Evolutionary conservation across 805 yeast genomes (phyloP), one percentile per base, ranked within the genome.

Genomic region (Wickerhamiella azyma): DNA sequence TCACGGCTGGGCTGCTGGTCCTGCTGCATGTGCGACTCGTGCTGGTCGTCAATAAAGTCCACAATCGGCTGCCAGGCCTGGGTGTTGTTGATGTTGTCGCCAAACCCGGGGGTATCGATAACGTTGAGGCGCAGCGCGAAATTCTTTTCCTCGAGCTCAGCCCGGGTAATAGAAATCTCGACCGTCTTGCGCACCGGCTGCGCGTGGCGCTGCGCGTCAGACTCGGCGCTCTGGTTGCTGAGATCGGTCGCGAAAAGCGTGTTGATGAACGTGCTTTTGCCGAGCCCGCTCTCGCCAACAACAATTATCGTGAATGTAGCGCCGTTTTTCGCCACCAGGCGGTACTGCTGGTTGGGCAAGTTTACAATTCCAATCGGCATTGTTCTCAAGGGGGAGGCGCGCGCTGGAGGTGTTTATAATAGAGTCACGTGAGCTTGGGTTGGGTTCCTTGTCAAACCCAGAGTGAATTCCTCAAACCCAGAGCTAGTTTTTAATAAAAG

Each of bases 21-120:
- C 65, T 84, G 94, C 51, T 76, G 76, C 71, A 74, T 77, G 63
- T 66, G 73, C 18, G 65, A 62, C 62, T 75, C 76, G 60, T 81
- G 80, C 62, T 84, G 89, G 52, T 80, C 83, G 60, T 88, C 96
- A 50, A 89, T 74, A 55, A 74, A 85, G 54, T 78, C 75, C 14
- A 76, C 73, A 43, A 84, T 66, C 9, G 85, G 81, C 42, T 69
- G 69, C 84, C 85, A 81, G 36, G 80, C 70, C 53, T 70, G 74
- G 45, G 67, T 65, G 59, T 79, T 82, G 65, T 86, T 76, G 50
- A 79, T 71, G 42, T 66, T 67, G 54, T 76, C 81, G 24, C 96
- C 98, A 64, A 85, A 92, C 0, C 96, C 97, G 33, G 94, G 94
- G 30, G 96, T 77, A 56, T 85, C 89, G 53, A 92, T 74, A 39